Percentiles rank a stretch among this genome's conserved stretches.
Evolutionary conservation across 2,329 filamentous ascomycete genomes (phyloP).

Genomic region (Cordyceps pruinosa): DNA sequence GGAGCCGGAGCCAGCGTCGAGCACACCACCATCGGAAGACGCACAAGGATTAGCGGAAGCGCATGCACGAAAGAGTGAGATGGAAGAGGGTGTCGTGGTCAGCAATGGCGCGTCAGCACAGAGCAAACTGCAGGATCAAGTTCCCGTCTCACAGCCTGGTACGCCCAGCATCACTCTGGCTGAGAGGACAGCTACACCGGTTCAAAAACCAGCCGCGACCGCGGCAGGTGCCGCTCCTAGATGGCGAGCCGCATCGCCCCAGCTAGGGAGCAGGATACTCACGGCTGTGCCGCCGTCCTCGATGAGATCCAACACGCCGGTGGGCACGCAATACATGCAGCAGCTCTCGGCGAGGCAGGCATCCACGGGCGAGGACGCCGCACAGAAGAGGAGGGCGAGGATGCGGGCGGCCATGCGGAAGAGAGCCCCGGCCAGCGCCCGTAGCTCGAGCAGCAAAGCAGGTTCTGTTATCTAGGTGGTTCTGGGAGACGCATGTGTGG

Average conservation of each 20-base stretch:
- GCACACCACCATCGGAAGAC: background rate
- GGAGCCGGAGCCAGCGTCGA: background rate
- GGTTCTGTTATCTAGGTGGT: background rate
- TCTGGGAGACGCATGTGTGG: background rate
- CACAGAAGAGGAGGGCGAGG: conserved; percentile 19
- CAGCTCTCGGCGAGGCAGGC: conserved; percentile 16
- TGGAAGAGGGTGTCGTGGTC: background rate
- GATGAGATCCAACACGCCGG: conserved; percentile 14
- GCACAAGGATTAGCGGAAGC: background rate
- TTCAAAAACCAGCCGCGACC: background rate
- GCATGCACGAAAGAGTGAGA: background rate
- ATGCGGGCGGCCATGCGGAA: conserved; percentile 24
- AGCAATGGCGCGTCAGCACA: background rate
- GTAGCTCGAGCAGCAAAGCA: conserved; percentile 15
- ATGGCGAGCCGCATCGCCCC: background rate
- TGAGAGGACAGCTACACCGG: background rate
- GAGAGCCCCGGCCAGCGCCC: conserved; percentile 14
- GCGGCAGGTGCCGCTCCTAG: background rate
- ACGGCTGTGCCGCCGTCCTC: conserved; percentile 17
- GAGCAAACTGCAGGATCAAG: background rate
- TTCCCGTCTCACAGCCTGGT: background rate
- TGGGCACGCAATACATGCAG: conserved; percentile 19
- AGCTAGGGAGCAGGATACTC: conserved; percentile 1
- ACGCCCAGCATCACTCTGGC: background rate
- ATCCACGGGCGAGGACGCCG: conserved; percentile 12